These are phyloP conservation scores for Decorospora gaudefroyi DNA, from an alignment of 2,329 filamentous ascomycete species.

Conservation along the genomic window DNA sequence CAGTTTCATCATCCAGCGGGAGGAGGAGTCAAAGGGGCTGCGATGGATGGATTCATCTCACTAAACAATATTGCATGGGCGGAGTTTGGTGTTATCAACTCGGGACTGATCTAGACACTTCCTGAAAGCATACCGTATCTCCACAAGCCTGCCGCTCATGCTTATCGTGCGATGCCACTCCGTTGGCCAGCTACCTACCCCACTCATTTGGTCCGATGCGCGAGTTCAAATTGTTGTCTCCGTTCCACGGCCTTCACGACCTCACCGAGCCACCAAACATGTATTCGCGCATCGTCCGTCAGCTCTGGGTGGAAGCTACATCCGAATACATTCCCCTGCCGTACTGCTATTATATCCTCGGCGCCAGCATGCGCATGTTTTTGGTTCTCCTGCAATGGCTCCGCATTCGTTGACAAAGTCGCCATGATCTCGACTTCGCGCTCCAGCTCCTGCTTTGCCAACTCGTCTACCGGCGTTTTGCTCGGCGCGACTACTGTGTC, in stretches of 20 bases:
- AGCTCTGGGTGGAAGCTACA: constrained; percentile 96
- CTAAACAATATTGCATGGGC: constrained; percentile 16
- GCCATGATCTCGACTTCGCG: constrained; percentile 63
- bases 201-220: constrained; percentile 28
- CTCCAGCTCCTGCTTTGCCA: constrained; percentile 52
- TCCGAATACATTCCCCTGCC: constrained; percentile 88
- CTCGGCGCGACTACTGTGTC: constrained; percentile 63
- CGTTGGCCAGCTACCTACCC: constrained; percentile 33
- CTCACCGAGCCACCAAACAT: constrained; percentile 88
- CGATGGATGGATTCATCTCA: too few relatives aligned
- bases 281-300: constrained; percentile 84
- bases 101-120: constrained; percentile 4
- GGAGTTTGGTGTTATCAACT: constrained; percentile 24
- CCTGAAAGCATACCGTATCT: constrained; percentile 5
- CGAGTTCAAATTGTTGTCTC: constrained; percentile 41
- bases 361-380: constrained; percentile 53
- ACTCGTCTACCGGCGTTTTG: constrained; percentile 52
- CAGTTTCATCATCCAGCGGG: neutral
- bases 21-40: too few relatives aligned
- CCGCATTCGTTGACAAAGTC: constrained; percentile 58
- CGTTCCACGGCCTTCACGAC: constrained; percentile 53
- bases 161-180: constrained; percentile 2
- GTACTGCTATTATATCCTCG: constrained; percentile 80
- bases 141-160: constrained; percentile 20
- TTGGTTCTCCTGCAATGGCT: constrained; percentile 53